Conservation (phyloP, 169 alveolate genomes). For the Plasmodium sp. region DNA sequence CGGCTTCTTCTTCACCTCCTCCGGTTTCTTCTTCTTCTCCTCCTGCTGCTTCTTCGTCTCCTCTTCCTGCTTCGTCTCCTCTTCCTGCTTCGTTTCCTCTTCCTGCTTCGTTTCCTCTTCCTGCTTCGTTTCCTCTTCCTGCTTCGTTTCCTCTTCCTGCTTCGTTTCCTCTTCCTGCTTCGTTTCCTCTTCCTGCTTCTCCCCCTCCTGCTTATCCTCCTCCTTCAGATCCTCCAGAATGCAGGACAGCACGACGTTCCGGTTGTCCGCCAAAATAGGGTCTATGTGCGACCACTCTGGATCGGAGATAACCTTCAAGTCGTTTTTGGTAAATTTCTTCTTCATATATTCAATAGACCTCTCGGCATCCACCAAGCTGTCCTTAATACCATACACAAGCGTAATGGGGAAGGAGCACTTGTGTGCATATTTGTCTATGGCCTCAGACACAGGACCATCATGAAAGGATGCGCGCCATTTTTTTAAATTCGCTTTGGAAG, state of each 20-base stretch:
- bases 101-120: not conserved
- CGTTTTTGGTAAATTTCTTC: not conserved
- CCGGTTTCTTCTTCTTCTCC: too few species aligned
- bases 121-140: too few species aligned
- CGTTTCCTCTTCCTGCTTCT: too few species aligned
- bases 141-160: not conserved
- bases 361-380: not conserved
- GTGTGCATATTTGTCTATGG: conserved; percentile 22
- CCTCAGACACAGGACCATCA: conserved; percentile 19
- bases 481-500: conserved; percentile 17
- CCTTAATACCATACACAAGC: conserved; percentile 31
- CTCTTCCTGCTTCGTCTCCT: too few species aligned
- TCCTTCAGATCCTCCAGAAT: conserved; percentile 17
- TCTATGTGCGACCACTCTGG: conserved; percentile 52
- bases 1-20: too few species aligned
- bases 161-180: not conserved
- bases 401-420: conserved; percentile 22
- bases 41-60: too few species aligned
- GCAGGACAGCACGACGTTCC: conserved; percentile 4
- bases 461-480: conserved; percentile 5
- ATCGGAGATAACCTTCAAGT: not conserved
- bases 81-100: too few species aligned
- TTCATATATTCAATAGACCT: conserved; percentile 38
- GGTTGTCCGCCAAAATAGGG: conserved; percentile 1
- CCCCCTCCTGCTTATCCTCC: not conserved